Conservation (phyloP, 176 grass and related monocot species). For the Tuctoria greenei region DNA sequence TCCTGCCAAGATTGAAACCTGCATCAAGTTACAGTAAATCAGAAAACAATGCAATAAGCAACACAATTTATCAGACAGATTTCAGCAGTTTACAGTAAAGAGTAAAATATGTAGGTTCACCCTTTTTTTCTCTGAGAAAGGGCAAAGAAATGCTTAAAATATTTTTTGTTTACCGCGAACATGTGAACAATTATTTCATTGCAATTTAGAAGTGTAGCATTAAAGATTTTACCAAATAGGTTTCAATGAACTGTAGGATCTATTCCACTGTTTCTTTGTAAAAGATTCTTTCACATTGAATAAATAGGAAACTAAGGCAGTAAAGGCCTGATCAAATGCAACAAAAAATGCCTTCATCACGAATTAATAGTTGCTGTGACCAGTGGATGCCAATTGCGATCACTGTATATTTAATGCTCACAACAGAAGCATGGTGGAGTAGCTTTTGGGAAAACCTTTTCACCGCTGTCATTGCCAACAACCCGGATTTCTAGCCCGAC, state of each 20-base stretch:
- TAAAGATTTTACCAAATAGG: not conserved
- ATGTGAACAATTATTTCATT: not conserved
- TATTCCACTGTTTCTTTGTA: not conserved
- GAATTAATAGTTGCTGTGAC: not conserved
- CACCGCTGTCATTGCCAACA: constrained; percentile 97
- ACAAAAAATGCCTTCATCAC: not conserved
- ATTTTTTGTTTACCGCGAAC: not conserved
- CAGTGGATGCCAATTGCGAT: not conserved
- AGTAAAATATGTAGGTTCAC: not conserved
- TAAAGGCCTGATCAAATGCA: not conserved
- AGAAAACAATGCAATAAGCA: constrained; percentile 5
- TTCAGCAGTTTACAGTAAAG: not conserved
- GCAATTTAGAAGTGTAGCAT: not conserved
- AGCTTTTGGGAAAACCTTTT: constrained; percentile 59
- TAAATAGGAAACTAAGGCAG: not conserved
- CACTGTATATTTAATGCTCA: constrained; percentile 1
- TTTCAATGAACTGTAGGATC: not conserved
- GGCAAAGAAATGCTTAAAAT: not conserved
- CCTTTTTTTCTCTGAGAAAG: not conserved
- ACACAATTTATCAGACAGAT: not conserved
- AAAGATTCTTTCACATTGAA: constrained; percentile 10
- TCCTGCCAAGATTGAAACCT: constrained; percentile 99
- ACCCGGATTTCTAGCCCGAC: constrained; percentile 97
- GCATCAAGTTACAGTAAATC: constrained; percentile 36
- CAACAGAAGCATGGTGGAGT: not conserved